phyloP scores from a whole-genome alignment of 164 flowering plant species.

The Liriodendron chinense region DNA sequence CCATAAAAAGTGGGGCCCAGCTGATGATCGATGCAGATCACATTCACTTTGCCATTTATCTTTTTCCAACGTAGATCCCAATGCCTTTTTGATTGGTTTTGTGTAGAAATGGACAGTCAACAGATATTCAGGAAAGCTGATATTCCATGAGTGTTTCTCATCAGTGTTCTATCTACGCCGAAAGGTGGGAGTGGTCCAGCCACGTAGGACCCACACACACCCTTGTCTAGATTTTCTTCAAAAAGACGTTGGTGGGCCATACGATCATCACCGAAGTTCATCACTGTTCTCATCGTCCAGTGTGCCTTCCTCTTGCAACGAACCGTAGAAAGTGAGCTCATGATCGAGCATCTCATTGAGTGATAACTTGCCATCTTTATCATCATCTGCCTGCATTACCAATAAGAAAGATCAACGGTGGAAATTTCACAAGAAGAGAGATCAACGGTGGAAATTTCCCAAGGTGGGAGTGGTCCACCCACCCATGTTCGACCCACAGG shows the following conservation, averaged over 20 bases:
- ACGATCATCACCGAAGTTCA: slow-evolving; percentile 32
- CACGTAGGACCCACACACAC: neutral
- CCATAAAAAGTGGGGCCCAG: too few species aligned
- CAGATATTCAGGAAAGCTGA: neutral
- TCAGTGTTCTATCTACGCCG: neutral
- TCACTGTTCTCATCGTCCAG: slow-evolving; percentile 36
- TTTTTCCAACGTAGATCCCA: neutral
- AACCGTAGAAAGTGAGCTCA: slow-evolving; percentile 45
- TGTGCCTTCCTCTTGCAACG: slow-evolving; percentile 22
- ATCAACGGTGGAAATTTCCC: too few species aligned
- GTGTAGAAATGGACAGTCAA: neutral
- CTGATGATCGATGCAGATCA: too few species aligned
- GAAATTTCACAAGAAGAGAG: neutral
- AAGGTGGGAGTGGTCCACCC: too few species aligned
- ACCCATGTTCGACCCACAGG: too few species aligned
- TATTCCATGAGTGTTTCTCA: neutral
- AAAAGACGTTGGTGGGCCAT: neutral
- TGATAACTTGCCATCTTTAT: slow-evolving; percentile 42
- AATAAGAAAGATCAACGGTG: neutral
- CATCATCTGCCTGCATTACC: slow-evolving; percentile 53
- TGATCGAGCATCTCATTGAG: slow-evolving; percentile 56
- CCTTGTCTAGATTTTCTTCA: neutral
- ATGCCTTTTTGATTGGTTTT: neutral
- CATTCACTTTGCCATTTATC: neutral
- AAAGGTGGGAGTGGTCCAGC: neutral